A percentile compares a stretch with the other conserved stretches of the same genome.
phyloP scores from a whole-genome alignment of 768 basidiomycete species.

The Mycena kentingensis region DNA sequence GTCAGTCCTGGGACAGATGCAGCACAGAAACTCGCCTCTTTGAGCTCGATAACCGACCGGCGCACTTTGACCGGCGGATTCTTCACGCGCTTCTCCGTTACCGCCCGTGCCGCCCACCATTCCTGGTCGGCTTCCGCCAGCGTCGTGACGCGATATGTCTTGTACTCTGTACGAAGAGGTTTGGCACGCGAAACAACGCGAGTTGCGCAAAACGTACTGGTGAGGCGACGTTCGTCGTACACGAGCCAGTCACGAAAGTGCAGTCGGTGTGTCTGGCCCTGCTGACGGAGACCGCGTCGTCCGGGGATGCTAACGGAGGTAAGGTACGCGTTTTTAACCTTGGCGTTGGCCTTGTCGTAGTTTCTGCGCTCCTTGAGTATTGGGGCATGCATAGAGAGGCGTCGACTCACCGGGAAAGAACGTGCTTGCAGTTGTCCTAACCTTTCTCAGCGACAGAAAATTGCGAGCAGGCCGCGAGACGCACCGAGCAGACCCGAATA shows the following conservation, averaged over 20 bases:
- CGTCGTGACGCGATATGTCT: conserved; percentile 2
- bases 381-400: no score
- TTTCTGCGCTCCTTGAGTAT: no score
- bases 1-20: not conserved
- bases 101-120: conserved; percentile 14
- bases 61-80: conserved; percentile 2
- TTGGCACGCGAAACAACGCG: not conserved
- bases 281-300: conserved; percentile 4
- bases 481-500: conserved; percentile 13
- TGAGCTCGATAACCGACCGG: not conserved
- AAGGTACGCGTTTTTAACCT: conserved; percentile 12
- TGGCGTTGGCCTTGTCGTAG: conserved; percentile 1
- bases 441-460: not conserved
- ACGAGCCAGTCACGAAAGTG: conserved; percentile 12
- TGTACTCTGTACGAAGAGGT: not conserved
- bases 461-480: not conserved
- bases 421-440: not conserved
- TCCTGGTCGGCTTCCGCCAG: conserved; percentile 10
- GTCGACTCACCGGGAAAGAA: not conserved
- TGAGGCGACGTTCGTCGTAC: conserved; percentile 10
- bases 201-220: not conserved
- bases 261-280: conserved; percentile 12
- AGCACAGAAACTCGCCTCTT: not conserved
- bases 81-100: conserved; percentile 2
- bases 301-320: conserved; percentile 11